Percentiles rank a stretch among this genome's conserved stretches.
phyloP scores from a whole-genome alignment of 345 rosid genomes.

The Clausena lansium region DNA sequence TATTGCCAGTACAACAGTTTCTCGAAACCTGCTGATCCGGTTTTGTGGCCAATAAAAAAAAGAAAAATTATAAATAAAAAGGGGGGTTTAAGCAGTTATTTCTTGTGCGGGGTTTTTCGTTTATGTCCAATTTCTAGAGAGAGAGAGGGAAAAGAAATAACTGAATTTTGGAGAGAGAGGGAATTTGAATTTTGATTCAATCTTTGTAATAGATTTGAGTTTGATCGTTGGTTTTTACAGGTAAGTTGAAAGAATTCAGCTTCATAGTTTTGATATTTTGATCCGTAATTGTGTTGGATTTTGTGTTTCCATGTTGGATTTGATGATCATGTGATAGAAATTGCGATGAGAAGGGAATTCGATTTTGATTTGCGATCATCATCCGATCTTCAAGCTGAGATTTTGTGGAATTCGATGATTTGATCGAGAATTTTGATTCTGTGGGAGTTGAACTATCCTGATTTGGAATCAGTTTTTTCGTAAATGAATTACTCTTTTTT shows the following conservation, averaged over 20 bases:
- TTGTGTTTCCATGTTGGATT: constrained; percentile 21
- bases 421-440: constrained; percentile 7
- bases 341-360: constrained; percentile 6
- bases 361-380: constrained; percentile 24
- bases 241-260: constrained; percentile 17
- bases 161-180: constrained; percentile 6
- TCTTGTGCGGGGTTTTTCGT: background rate
- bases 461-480: background rate
- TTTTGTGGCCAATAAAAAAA: constrained; percentile 36
- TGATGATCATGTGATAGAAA: constrained; percentile 4
- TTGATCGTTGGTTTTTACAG: constrained; percentile 22
- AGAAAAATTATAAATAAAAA: background rate
- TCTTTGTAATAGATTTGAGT: constrained; percentile 2
- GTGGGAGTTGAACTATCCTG: background rate
- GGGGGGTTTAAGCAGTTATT: constrained; percentile 57
- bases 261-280: constrained; percentile 1
- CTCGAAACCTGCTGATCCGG: constrained; percentile 31
- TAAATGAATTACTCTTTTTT: background rate
- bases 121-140: background rate
- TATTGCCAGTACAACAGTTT: constrained; percentile 32
- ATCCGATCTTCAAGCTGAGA: constrained; percentile 34
- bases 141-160: constrained; percentile 2
- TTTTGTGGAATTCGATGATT: constrained; percentile 9
- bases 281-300: constrained; percentile 10
- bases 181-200: background rate